Evolutionary conservation across 2,329 filamentous ascomycete species (phyloP).

Genomic region (Scedosporium boydii): DNA sequence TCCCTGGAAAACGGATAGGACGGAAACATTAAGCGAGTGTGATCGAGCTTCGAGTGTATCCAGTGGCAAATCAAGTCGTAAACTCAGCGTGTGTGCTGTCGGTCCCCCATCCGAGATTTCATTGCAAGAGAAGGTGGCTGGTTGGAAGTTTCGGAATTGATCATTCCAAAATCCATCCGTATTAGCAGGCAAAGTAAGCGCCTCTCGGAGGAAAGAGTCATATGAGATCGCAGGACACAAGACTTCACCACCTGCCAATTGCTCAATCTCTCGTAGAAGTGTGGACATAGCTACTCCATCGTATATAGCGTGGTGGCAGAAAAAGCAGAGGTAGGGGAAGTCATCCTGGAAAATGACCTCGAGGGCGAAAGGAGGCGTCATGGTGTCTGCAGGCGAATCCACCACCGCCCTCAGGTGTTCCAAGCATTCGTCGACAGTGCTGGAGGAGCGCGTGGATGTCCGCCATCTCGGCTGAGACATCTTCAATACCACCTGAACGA

Average conservation of each 20-base stretch:
- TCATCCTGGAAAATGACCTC: conserved; percentile 26
- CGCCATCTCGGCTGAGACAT: conserved; percentile 10
- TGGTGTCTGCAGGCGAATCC: conserved; percentile 31
- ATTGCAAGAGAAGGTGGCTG: conserved; percentile 13
- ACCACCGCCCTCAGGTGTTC: conserved; percentile 29
- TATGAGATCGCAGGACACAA: conserved; percentile 47
- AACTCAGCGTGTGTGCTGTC: conserved; percentile 12
- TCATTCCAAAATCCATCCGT: conserved; percentile 58
- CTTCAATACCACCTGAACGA: conserved; percentile 61
- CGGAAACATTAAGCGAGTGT: conserved; percentile 45
- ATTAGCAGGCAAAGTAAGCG: conserved; percentile 35
- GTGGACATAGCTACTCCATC: conserved; percentile 69
- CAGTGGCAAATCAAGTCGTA: conserved; percentile 26
- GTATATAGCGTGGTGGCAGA: conserved; percentile 74
- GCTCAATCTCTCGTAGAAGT: conserved; percentile 63
- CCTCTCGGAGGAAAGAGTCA: conserved; percentile 51
- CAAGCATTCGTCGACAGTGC: conserved; percentile 26
- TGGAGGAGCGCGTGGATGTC: background rate
- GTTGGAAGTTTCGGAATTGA: conserved; percentile 41
- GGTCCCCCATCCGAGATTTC: conserved; percentile 17
- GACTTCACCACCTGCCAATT: conserved; percentile 33
- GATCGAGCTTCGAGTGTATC: conserved; percentile 36
- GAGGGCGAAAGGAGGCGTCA: conserved; percentile 34
- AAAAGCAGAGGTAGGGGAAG: conserved; percentile 32
- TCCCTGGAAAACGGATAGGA: conserved; percentile 61